Percentiles rank a stretch among this genome's conserved stretches.
Evolutionary conservation across 2,329 filamentous ascomycete genomes (phyloP).

Genomic region (Microcyclospora tardicrescens): DNA sequence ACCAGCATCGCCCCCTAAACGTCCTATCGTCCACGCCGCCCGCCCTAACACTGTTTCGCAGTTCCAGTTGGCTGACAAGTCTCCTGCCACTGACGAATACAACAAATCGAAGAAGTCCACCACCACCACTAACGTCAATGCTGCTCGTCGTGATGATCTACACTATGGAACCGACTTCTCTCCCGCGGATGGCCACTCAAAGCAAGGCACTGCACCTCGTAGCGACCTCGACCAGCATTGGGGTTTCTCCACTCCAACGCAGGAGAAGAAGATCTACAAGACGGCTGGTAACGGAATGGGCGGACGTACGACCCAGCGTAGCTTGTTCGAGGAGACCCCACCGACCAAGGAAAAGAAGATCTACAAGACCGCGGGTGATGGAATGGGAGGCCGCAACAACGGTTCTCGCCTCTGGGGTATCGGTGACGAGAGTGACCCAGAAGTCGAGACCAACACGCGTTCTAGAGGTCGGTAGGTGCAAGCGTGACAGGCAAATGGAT

Average conservation of each 20-base stretch:
- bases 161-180: slow-evolving; percentile 3
- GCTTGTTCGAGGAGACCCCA: background rate
- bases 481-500: no score
- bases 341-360: slow-evolving; percentile 10
- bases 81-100: slow-evolving; percentile 38
- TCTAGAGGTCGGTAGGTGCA: background rate
- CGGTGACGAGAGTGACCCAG: slow-evolving; percentile 37
- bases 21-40: slow-evolving; percentile 49
- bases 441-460: slow-evolving; percentile 8
- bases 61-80: slow-evolving; percentile 72
- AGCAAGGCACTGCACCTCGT: slow-evolving; percentile 1
- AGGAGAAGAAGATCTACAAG: slow-evolving; percentile 24
- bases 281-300: slow-evolving; percentile 45
- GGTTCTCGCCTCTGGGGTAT: slow-evolving; percentile 45
- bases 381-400: slow-evolving; percentile 51
- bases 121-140: slow-evolving; percentile 59
- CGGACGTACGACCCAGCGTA: slow-evolving; percentile 24
- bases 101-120: slow-evolving; percentile 39
- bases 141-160: slow-evolving; percentile 45
- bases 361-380: slow-evolving; percentile 28
- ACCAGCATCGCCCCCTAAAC: slow-evolving; percentile 45
- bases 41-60: slow-evolving; percentile 71
- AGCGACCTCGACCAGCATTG: slow-evolving; percentile 3
- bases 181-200: slow-evolving; percentile 2
- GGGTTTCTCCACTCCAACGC: slow-evolving; percentile 2